Evolutionary conservation across 805 yeast species (phyloP).

Genomic region (Ascoidea asiatica): DNA sequence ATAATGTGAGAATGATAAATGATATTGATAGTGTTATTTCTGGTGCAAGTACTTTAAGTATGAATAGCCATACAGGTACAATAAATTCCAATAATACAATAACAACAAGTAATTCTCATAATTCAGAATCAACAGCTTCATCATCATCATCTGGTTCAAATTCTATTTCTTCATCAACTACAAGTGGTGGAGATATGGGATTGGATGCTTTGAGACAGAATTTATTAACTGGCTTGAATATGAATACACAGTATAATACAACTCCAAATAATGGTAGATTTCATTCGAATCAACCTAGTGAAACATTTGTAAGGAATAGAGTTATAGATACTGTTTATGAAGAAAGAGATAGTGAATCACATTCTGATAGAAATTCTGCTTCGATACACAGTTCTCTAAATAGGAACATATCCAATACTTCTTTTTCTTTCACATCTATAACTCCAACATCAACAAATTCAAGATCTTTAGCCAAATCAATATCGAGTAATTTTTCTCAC

Average conservation of each 20-base stretch:
- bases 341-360: constrained; percentile 5
- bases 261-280: neutral
- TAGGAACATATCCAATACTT: neutral
- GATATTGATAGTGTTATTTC: no score
- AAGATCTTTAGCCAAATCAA: no score
- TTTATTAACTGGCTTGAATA: neutral
- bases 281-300: neutral
- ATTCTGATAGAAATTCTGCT: neutral
- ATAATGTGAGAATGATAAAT: no score
- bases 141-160: neutral
- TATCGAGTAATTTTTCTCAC: no score
- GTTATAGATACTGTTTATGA: constrained; percentile 12
- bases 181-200: neutral
- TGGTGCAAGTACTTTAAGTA: no score
- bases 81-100: neutral
- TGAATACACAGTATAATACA: no score
- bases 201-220: neutral
- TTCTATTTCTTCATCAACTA: neutral
- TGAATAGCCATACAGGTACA: no score
- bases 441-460: neutral
- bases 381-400: neutral
- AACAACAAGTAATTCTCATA: neutral
- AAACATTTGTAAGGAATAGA: constrained; percentile 1
- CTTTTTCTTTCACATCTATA: neutral
- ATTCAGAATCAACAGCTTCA: neutral